Conservation (phyloP, 78 protist genomes). For the Emiliania huxleyi region DNA sequence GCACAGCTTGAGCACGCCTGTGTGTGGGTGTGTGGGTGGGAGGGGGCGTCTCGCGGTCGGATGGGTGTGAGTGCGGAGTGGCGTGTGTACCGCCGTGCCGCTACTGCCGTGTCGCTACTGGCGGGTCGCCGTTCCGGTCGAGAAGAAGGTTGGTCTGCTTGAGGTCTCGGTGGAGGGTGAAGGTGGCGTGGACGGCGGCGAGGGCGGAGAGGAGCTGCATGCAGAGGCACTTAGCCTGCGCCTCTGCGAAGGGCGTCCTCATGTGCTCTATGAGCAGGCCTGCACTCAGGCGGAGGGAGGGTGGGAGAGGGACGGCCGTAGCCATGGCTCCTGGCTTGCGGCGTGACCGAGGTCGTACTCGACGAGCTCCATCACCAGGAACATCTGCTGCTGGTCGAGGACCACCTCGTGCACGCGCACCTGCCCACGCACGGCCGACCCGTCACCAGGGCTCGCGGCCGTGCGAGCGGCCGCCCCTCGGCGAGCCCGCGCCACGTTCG, state of each 20-base stretch:
- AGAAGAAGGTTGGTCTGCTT: conserved; percentile 54
- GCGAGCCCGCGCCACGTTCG: too few relatives aligned
- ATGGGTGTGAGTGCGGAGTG: too few relatives aligned
- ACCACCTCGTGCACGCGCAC: conserved; percentile 40
- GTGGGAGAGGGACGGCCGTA: too few relatives aligned
- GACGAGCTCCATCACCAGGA: conserved; percentile 10
- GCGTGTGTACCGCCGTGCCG: too few relatives aligned
- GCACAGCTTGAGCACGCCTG: conserved; percentile 45
- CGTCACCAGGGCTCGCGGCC: too few relatives aligned
- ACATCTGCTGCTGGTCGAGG: background rate
- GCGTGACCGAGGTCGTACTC: background rate
- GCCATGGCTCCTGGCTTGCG: too few relatives aligned
- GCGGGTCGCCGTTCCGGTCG: conserved; percentile 42
- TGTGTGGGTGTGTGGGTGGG: too few relatives aligned
- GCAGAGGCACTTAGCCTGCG: conserved; percentile 36
- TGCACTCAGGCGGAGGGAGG: too few relatives aligned
- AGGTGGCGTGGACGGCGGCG: conserved; percentile 8
- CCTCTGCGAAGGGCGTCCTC: background rate
- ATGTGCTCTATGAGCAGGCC: conserved; percentile 13
- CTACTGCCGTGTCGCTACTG: too few relatives aligned
- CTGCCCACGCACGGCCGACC: too few relatives aligned
- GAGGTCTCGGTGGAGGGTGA: conserved; percentile 54
- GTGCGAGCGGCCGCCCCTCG: too few relatives aligned
- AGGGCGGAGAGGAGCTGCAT: conserved; percentile 51
- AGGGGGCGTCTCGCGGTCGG: too few relatives aligned